Evolutionary conservation across 2,329 filamentous ascomycete genomes (phyloP).

Genomic region (Incumbomyces delicatus): DNA sequence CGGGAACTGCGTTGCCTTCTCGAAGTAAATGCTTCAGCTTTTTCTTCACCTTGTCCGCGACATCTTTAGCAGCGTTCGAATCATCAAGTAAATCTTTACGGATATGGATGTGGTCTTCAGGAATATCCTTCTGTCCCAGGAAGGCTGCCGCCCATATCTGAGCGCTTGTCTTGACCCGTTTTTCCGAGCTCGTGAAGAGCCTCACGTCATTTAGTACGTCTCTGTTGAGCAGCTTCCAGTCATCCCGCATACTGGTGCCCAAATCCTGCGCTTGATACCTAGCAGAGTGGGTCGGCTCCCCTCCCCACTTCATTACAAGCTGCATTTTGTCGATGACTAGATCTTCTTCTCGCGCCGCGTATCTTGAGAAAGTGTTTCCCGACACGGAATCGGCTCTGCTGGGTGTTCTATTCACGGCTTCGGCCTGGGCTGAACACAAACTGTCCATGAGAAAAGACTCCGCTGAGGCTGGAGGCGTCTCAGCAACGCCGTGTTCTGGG

Average conservation of each 20-base stretch:
- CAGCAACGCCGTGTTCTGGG: neutral
- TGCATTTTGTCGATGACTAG: constrained; percentile 92
- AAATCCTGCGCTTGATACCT: constrained; percentile 93
- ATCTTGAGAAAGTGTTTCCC: constrained; percentile 83
- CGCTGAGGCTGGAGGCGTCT: neutral
- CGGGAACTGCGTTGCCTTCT: constrained; percentile 83
- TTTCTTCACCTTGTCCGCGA: constrained; percentile 99
- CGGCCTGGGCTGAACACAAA: neutral
- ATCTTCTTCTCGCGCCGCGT: constrained; percentile 86
- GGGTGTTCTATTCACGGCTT: constrained; percentile 38
- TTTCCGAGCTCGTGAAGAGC: constrained; percentile 91
- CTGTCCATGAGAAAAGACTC: neutral
- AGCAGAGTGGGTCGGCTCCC: constrained; percentile 93
- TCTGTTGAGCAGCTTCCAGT: constrained; percentile 82
- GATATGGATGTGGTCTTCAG: constrained; percentile 76
- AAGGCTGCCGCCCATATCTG: constrained; percentile 94
- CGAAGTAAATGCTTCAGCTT: constrained; percentile 88
- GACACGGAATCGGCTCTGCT: constrained; percentile 75
- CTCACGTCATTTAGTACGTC: constrained; percentile 86
- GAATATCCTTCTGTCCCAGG: constrained; percentile 73
- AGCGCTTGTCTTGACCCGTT: constrained; percentile 83
- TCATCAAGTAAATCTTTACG: constrained; percentile 93
- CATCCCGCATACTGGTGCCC: constrained; percentile 90
- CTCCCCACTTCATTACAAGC: constrained; percentile 97
- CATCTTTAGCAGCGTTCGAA: constrained; percentile 95